Base-by-base conservation (phyloP, 2,329 filamentous ascomycete genomes). In the Paecilomyces niveus region DNA sequence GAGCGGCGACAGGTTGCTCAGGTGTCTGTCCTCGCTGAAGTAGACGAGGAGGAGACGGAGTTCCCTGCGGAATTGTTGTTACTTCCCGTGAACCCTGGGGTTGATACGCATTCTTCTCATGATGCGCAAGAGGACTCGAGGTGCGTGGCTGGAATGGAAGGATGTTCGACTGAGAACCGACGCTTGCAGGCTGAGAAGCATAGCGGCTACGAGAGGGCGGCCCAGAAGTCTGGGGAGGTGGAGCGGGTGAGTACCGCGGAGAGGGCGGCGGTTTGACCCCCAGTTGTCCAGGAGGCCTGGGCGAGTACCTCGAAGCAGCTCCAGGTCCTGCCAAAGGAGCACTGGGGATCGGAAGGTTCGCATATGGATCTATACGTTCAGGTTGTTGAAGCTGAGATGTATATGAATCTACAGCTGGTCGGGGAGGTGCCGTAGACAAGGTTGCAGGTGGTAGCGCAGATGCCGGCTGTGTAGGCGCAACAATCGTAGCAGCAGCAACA, bases 61-160 rank as follows among this genome's bases (percentile, higher is more conserved):
- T 62, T 54, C 64, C 65, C 33, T 68, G 61, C 6, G 65, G 65
- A 29, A 70, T 65, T 24, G 67, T 58, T 9, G 65, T 67, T n/a
- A 66, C 63, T 13, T 62, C 63, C 31, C 65, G 64, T 13, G 64
- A 52, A 1, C 64, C 64, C 29, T 67, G 64, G 1, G 67, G 64
- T 50, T 70, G 70, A 55, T 74, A 73, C 6, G 69, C 71, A 32
- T 64, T 62, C 57, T 72, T 75, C 54, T 74, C 72, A 57, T 78
- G 81, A 54, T 81, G 80, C 32, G 84, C 84, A 15, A 87, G 74
- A 15, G 85, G 85, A 68, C 85, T 87, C n/a, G 84, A 87, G 6
- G 84, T 87, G 58, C 85, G 78, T 18, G 85, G 85, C 50, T 84
- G 82, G 68, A 86, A 87, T 3, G 81, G 77, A 60, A 84, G 76